Conservation (phyloP, 257 asterid genomes). For the Plectranthus barbatus region DNA sequence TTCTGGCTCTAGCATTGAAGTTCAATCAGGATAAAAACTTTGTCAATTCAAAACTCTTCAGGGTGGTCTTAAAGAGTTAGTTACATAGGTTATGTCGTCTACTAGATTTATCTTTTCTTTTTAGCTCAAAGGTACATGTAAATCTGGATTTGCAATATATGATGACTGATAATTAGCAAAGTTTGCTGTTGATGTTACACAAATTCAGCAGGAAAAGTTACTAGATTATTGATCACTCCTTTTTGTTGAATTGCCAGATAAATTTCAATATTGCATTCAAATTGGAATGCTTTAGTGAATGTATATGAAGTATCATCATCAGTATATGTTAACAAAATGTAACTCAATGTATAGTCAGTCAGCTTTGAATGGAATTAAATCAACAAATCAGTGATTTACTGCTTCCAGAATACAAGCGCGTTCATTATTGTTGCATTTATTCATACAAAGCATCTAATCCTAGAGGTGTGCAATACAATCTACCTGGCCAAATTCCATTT, state of each 20-base stretch:
- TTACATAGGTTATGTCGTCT: not conserved
- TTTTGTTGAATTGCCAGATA: too few species aligned
- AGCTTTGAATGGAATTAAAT: not conserved
- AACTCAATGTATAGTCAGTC: not conserved
- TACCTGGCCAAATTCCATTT: not conserved
- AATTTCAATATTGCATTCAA: not conserved
- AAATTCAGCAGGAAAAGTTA: too few species aligned
- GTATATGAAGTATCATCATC: not conserved
- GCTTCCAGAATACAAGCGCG: not conserved
- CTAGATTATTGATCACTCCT: not conserved
- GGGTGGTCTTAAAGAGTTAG: not conserved
- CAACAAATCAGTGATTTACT: not conserved
- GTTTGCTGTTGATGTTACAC: conserved; percentile 2
- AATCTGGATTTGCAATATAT: not conserved
- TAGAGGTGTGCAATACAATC: not conserved
- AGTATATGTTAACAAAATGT: not conserved
- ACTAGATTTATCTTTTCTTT: not conserved
- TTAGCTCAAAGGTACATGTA: conserved; percentile 12
- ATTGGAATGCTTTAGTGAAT: not conserved
- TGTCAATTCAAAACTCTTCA: not conserved
- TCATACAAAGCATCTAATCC: not conserved
- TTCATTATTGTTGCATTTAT: not conserved
- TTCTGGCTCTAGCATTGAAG: conserved; percentile 25
- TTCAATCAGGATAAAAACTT: conserved; percentile 14
- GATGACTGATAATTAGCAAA: conserved; percentile 10